A percentile compares a stretch with the other conserved stretches of the same genome.
Evolutionary conservation across 192 early-diverging fungal genomes (phyloP).

Genomic region (Coemansia reversa): DNA sequence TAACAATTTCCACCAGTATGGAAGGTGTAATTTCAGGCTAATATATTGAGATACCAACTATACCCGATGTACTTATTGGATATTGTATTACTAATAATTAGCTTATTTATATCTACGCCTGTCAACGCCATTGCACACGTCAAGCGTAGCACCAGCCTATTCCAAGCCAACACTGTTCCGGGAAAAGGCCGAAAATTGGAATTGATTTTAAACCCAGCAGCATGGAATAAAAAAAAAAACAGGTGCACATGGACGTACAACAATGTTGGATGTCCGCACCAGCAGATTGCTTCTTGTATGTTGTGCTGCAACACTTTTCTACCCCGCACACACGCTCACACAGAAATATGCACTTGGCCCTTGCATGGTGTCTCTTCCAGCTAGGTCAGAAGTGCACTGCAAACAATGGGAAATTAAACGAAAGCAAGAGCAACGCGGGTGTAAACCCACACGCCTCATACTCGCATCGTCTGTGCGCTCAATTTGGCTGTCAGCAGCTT

Average conservation of each 20-base stretch:
- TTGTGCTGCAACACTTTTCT: not conserved
- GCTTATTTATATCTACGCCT: not conserved
- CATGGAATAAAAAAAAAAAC: not conserved
- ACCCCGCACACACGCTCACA: slow-evolving; percentile 7
- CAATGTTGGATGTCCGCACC: not conserved
- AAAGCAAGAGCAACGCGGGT: not conserved
- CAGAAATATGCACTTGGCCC: slow-evolving; percentile 2
- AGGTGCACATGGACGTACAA: too few species aligned
- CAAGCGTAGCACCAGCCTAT: not conserved
- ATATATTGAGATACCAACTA: not conserved
- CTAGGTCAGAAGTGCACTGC: not conserved
- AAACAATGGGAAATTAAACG: not conserved
- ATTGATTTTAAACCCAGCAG: not conserved
- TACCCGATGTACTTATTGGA: not conserved
- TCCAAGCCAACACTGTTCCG: not conserved
- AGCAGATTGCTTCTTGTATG: not conserved
- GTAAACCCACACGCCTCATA: not conserved
- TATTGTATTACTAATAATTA: not conserved
- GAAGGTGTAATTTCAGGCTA: not conserved
- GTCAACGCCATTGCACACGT: not conserved
- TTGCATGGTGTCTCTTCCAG: not conserved
- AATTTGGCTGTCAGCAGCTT: not conserved
- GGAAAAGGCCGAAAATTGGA: not conserved
- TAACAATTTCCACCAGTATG: not conserved
- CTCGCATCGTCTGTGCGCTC: slow-evolving; percentile 5